These are phyloP conservation scores for Peniophora sp. DNA, from an alignment of 1,284 basidiomycete genomes.

Conservation along the genomic window DNA sequence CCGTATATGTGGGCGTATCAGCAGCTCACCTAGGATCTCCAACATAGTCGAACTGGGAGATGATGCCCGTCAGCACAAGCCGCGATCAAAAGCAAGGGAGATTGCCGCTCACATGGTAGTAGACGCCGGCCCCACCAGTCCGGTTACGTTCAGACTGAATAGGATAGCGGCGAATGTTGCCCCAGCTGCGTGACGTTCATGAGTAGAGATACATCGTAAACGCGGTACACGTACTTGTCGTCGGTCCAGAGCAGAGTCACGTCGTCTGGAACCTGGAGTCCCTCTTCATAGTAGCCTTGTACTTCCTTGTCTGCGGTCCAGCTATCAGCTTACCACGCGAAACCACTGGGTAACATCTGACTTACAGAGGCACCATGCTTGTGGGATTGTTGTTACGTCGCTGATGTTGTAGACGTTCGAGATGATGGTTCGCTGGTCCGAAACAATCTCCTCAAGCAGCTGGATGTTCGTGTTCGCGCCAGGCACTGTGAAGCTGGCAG, in stretches of 20 bases:
- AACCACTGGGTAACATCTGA: constrained; percentile 4
- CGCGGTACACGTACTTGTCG: constrained; percentile 35
- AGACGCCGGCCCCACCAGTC: constrained; percentile 57
- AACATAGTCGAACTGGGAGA: constrained; percentile 23
- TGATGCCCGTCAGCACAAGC: neutral
- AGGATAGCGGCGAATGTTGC: constrained; percentile 51
- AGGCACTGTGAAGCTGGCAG: constrained; percentile 36
- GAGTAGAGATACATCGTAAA: neutral
- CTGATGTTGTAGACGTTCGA: constrained; percentile 40
- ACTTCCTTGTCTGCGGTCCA: constrained; percentile 46
- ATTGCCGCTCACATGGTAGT: constrained; percentile 52
- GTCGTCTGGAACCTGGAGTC: constrained; percentile 44
- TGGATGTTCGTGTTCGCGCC: constrained; percentile 39
- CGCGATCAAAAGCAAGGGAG: neutral
- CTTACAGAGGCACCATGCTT: constrained; percentile 59
- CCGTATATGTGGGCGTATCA: too few relatives aligned
- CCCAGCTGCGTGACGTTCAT: constrained; percentile 30
- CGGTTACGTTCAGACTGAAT: constrained; percentile 40
- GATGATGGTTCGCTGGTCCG: constrained; percentile 59
- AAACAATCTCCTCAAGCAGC: constrained; percentile 48
- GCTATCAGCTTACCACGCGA: too few relatives aligned
- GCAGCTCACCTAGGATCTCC: constrained; percentile 4
- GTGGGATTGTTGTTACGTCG: constrained; percentile 46
- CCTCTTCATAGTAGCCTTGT: constrained; percentile 56
- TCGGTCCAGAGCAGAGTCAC: constrained; percentile 52